Evolutionary conservation across 306 rosid genomes (phyloP), one percentile per base, ranked within the genome.

Genomic region (Fagus crenata): DNA sequence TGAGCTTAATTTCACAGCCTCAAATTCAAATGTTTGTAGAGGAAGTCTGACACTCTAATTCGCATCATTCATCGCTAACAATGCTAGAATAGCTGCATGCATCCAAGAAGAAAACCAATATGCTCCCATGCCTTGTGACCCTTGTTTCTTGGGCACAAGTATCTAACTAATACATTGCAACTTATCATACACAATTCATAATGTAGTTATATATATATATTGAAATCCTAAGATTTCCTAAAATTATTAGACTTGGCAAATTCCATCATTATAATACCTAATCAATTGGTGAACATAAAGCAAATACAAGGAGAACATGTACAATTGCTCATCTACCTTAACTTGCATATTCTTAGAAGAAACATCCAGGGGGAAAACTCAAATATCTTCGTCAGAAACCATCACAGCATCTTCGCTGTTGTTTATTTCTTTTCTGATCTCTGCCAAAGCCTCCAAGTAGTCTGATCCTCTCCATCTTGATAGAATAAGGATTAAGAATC

Each of bases 311-410:
- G 46, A 77, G 39, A 11, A 8, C 13, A 35, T 55, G 13, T 55
- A 69, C 69, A 58, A 11, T 69, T 69, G 80, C 49, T 69, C 51
- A 31, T 41, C 46, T 31, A 55, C 69, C 68, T 68, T 32, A 42
- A 40, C 37, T 43, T 40, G 42, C 67, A n/a, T 53, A 49, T 63
- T 39, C 49, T 49, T 49, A 3, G 5, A 56, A 60, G 54, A 59
- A 64, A 65, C 71, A 64, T 4, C 73, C 32, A 7, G 3, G 69
- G 59, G 7, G 18, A 31, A 42, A 59, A 14, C 28, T 51, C 43
- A 28, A 49, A 53, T 64, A 36, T 68, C 75, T 42, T 41, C 49
- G 31, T 39, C 33, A 5, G n/a, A 67, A 39, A 67, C n/a, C 18
- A 68, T 42, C 75, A 67, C 56, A 54, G 56, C 71, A 46, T 43